Conservation (phyloP, 2,329 filamentous ascomycete genomes). For the Myriosclerotinia scirpicola region DNA sequence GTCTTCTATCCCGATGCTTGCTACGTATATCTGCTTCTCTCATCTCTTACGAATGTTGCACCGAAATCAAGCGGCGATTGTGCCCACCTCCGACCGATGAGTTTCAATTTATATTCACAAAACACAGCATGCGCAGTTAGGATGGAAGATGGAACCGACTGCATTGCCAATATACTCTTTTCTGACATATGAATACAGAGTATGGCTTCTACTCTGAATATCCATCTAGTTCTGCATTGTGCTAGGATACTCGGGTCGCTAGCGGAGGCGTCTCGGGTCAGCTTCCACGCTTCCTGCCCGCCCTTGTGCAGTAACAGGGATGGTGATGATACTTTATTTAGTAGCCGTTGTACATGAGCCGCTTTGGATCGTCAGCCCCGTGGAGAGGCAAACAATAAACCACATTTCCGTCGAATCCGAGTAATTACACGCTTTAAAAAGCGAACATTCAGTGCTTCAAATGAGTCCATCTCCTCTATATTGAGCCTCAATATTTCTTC, state of each 20-base stretch:
- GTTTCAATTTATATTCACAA: background rate
- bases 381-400: background rate
- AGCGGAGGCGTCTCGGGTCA: slow-evolving; percentile 16
- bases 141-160: background rate
- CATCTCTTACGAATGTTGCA: background rate
- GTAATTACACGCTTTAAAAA: background rate
- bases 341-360: slow-evolving; percentile 8
- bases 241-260: slow-evolving; percentile 9
- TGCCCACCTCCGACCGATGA: background rate
- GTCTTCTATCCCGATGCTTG: background rate
- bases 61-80: slow-evolving; percentile 8
- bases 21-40: background rate
- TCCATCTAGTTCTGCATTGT: background rate
- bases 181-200: background rate
- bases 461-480: background rate
- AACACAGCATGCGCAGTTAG: slow-evolving; percentile 9
- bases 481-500: background rate
- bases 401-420: background rate
- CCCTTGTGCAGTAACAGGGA: slow-evolving; percentile 14
- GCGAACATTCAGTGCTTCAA: background rate
- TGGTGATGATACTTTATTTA: slow-evolving; percentile 9
- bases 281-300: slow-evolving; percentile 15
- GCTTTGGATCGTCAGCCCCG: background rate
- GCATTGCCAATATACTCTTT: background rate
- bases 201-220: slow-evolving; percentile 1